Conservation (phyloP, 768 basidiomycete genomes). For the Gymnopilus junonius region DNA sequence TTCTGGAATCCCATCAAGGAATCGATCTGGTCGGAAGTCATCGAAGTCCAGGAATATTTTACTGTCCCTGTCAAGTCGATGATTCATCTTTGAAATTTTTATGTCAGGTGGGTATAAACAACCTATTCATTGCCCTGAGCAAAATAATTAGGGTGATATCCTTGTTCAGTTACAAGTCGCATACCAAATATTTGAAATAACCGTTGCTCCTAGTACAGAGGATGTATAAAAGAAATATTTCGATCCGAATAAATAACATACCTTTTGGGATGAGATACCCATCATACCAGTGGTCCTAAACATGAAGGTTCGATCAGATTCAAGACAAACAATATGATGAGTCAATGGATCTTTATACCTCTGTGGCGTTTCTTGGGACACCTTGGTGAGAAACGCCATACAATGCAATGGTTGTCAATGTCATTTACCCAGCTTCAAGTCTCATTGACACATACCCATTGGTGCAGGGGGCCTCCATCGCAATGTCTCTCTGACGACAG, state of each 20-base stretch:
- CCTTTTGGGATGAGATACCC: slow-evolving; percentile 48
- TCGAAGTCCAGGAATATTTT: slow-evolving; percentile 1
- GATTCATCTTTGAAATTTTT: not conserved
- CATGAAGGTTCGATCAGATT: not conserved
- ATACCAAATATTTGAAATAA: slow-evolving; percentile 6
- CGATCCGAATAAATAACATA: not conserved
- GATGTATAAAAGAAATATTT: not conserved
- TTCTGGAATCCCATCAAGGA: slow-evolving; percentile 2
- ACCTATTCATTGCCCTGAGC: slow-evolving; percentile 7
- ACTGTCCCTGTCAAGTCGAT: not conserved
- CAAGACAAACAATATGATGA: not conserved
- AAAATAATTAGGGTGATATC: not conserved
- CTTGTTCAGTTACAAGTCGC: not conserved
- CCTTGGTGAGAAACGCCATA: not conserved
- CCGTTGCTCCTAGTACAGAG: not conserved
- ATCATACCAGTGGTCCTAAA: slow-evolving; percentile 43
- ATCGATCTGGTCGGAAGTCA: slow-evolving; percentile 14
- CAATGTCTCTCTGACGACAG: not conserved
- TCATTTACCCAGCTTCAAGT: no score
- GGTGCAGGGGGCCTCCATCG: not conserved
- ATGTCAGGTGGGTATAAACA: not conserved
- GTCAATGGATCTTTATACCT: not conserved
- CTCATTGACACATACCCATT: not conserved
- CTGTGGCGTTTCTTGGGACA: not conserved
- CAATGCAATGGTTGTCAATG: no score